Percentiles rank a stretch among this genome's conserved stretches.
Evolutionary conservation across 768 basidiomycete genomes (phyloP).

Genomic region (Agaricus subrufescens): DNA sequence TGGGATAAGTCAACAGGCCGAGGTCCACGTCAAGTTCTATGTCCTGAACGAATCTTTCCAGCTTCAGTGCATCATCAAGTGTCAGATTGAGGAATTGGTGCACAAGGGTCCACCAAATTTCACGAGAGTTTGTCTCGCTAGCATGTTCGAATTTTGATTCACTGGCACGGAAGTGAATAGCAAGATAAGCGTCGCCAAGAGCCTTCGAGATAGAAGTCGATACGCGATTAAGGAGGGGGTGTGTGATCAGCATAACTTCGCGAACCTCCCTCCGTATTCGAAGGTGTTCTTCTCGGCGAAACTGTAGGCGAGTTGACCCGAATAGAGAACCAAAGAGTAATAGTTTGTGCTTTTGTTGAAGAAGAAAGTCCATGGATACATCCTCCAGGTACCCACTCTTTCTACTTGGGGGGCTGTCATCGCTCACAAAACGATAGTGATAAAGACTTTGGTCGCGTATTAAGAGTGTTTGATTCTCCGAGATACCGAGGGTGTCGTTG

Average conservation of each 20-base stretch:
- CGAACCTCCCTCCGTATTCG: constrained; percentile 44
- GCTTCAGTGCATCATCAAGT: constrained; percentile 23
- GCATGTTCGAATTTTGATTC: constrained; percentile 57
- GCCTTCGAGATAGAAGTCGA: constrained; percentile 38
- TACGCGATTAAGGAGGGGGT: constrained; percentile 38
- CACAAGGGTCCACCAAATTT: constrained; percentile 57
- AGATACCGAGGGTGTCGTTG: constrained; percentile 32
- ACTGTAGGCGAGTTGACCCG: constrained; percentile 64
- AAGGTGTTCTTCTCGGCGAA: constrained; percentile 35
- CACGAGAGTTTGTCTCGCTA: constrained; percentile 35
- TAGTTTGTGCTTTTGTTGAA: constrained; percentile 38
- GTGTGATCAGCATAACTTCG: constrained; percentile 51
- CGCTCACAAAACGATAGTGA: constrained; percentile 61
- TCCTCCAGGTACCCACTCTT: constrained; percentile 37
- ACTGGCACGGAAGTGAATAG: constrained; percentile 63
- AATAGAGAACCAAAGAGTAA: constrained; percentile 74
- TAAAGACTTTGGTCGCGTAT: constrained; percentile 57
- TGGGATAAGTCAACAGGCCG: background rate
- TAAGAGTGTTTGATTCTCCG: constrained; percentile 32
- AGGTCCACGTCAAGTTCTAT: background rate
- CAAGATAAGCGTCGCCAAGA: constrained; percentile 49
- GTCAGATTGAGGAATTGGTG: constrained; percentile 40
- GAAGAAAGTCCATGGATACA: constrained; percentile 40
- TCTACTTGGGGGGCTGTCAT: constrained; percentile 18
- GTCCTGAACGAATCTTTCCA: constrained; percentile 13